Evolutionary conservation across 73 alveolate genomes (phyloP).

Genomic region (Paramecium sonneborni): DNA sequence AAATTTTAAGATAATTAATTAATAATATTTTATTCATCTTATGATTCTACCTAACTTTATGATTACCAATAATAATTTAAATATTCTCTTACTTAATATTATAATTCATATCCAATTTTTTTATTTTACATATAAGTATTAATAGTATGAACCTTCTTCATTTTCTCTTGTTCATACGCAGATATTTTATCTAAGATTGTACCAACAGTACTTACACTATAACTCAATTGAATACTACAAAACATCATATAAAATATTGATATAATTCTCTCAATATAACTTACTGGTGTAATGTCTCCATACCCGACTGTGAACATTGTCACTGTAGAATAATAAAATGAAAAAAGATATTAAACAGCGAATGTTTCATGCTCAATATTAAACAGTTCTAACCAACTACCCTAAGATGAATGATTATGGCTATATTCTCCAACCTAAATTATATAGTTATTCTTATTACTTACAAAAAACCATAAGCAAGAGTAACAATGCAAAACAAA

Average conservation of each 20-base stretch:
- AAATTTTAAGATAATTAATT: constrained; percentile 41
- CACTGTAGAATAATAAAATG: constrained; percentile 55
- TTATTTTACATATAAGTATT: constrained; percentile 60
- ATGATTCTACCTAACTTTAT: background rate
- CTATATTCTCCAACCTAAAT: constrained; percentile 44
- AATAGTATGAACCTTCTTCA: constrained; percentile 40
- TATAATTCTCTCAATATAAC: constrained; percentile 41
- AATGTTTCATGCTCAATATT: constrained; percentile 34
- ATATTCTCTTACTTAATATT: constrained; percentile 45
- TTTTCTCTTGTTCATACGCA: background rate
- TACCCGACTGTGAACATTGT: constrained; percentile 68
- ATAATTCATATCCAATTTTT: constrained; percentile 2
- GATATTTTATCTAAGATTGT: constrained; percentile 47
- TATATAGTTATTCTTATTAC: background rate
- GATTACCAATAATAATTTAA: constrained; percentile 61
- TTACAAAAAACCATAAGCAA: constrained; percentile 51
- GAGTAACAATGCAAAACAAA: constrained; percentile 61
- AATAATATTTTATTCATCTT: constrained; percentile 39
- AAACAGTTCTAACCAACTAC: constrained; percentile 44
- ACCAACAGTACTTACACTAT: constrained; percentile 52
- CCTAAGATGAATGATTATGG: background rate
- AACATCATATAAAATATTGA: constrained; percentile 57
- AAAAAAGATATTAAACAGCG: constrained; percentile 49
- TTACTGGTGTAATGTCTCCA: constrained; percentile 64
- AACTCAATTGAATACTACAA: constrained; percentile 52